These are phyloP conservation scores for Talaromyces islandicus DNA, from an alignment of 2,329 filamentous ascomycete species.

Conservation along the genomic window DNA sequence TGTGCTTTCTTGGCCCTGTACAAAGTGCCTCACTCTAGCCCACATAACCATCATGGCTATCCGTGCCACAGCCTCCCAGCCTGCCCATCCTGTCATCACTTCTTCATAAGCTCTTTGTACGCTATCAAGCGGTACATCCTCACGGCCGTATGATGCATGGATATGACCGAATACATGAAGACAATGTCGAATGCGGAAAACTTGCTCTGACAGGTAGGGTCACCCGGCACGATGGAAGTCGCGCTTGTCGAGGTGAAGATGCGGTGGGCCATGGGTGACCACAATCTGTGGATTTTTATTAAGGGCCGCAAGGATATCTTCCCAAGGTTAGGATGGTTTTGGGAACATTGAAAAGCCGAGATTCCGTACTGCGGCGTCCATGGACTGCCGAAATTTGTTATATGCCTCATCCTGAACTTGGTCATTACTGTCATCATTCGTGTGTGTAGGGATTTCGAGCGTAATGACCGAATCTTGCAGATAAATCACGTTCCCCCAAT, in stretches of 20 bases:
- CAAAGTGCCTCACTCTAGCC: background rate
- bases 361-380: background rate
- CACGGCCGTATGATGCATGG: background rate
- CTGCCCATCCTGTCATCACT: background rate
- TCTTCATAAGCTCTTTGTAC: background rate
- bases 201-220: background rate
- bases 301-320: background rate
- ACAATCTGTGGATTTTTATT: background rate
- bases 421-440: background rate
- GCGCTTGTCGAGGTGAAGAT: background rate
- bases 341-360: background rate
- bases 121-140: background rate
- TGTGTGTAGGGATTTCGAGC: background rate
- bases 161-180: background rate
- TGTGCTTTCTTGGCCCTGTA: background rate
- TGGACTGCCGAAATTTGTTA: background rate
- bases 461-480: background rate
- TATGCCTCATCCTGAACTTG: background rate
- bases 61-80: background rate
- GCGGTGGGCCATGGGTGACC: background rate
- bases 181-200: background rate
- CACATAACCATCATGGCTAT: background rate
- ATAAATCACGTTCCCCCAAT: background rate
- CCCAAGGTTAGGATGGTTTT: background rate
- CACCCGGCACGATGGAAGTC: slow-evolving; percentile 1